Conservation (phyloP, 148 eudicot genomes). For the Silene latifolia region DNA sequence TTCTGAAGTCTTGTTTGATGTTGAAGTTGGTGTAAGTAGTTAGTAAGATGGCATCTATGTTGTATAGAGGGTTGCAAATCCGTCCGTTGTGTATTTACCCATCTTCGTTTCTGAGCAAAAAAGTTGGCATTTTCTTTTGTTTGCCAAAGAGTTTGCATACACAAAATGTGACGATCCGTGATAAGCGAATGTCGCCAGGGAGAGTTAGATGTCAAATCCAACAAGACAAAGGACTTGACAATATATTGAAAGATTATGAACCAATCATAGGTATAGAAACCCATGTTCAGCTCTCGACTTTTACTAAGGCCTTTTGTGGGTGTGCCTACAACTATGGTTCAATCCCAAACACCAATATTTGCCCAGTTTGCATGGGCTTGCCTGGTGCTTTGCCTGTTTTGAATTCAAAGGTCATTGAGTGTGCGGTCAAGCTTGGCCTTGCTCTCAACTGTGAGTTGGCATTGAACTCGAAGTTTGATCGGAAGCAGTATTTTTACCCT, state of each 20-base stretch:
- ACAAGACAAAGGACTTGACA: slow-evolving; percentile 38
- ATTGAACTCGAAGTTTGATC: slow-evolving; percentile 78
- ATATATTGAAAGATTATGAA: slow-evolving; percentile 56
- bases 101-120: slow-evolving; percentile 40
- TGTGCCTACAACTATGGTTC: slow-evolving; percentile 89
- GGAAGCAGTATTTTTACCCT: slow-evolving; percentile 98
- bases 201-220: slow-evolving; percentile 37
- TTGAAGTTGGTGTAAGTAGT: slow-evolving; percentile 26
- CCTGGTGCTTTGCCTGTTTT: slow-evolving; percentile 95
- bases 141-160: slow-evolving; percentile 42
- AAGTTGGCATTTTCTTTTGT: slow-evolving; percentile 39
- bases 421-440: slow-evolving; percentile 83
- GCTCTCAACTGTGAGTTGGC: slow-evolving; percentile 82
- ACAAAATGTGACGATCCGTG: slow-evolving; percentile 42
- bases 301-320: slow-evolving; percentile 86
- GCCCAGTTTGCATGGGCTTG: slow-evolving; percentile 95
- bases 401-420: slow-evolving; percentile 83
- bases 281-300: slow-evolving; percentile 83
- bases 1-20: slow-evolving; percentile 21
- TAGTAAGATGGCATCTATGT: slow-evolving; percentile 57
- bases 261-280: slow-evolving; percentile 92
- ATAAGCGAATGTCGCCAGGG: slow-evolving; percentile 41
- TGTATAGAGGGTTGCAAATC: slow-evolving; percentile 61
- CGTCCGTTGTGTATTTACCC: slow-evolving; percentile 51
- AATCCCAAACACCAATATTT: slow-evolving; percentile 69